Evolutionary conservation across 805 yeast genomes (phyloP).

Genomic region (Lipomyces orientalis): DNA sequence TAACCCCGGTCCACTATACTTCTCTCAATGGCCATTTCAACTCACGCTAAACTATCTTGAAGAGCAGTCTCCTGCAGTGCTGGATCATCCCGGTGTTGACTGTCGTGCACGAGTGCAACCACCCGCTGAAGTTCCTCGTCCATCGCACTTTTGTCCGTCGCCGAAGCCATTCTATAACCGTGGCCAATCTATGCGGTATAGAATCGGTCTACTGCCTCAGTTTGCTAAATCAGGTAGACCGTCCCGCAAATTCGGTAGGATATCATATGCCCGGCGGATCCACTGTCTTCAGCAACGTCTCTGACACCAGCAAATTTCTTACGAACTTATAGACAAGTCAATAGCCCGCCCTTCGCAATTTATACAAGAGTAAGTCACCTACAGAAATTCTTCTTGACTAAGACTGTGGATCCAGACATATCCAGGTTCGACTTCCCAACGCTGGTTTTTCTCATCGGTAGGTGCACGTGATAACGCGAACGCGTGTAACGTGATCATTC

Average conservation of each 20-base stretch:
- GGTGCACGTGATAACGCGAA: not conserved
- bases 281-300: not conserved
- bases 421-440: not conserved
- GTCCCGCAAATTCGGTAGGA: not conserved
- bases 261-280: not conserved
- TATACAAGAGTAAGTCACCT: not conserved
- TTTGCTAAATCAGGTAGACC: constrained; percentile 4
- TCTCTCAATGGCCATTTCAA: not conserved
- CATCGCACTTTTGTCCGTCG: constrained; percentile 6
- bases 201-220: constrained; percentile 1
- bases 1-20: not conserved
- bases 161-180: constrained; percentile 3
- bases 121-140: constrained; percentile 26
- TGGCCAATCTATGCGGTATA: not conserved
- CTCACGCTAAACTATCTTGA: constrained; percentile 34
- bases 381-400: not conserved
- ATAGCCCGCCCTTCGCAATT: not conserved
- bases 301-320: not conserved
- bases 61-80: constrained; percentile 32
- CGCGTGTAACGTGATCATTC: not conserved
- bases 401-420: not conserved
- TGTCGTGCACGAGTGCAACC: constrained; percentile 21
- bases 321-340: not conserved
- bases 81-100: constrained; percentile 33
- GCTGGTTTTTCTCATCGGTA: not conserved